phyloP scores from a whole-genome alignment of 352 stramenopile species.

The Albugo candida region DNA sequence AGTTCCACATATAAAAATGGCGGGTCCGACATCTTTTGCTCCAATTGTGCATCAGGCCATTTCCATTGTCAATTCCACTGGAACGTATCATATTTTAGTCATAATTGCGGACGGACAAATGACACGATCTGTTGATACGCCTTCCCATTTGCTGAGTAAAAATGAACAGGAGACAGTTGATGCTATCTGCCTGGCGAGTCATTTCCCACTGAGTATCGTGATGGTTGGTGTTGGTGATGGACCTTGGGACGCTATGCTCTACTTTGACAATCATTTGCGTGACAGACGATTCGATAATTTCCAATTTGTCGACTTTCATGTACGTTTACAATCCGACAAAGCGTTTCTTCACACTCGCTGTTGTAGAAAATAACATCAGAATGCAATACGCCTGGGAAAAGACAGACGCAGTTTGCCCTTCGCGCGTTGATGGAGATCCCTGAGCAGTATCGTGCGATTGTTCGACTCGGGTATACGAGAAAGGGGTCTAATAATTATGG shows the following conservation, averaged over 20 bases:
- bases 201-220: conserved; percentile 61
- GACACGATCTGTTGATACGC: conserved; percentile 64
- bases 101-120: conserved; percentile 79
- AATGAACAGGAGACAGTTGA: conserved; percentile 79
- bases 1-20: conserved; percentile 52
- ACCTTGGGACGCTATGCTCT: conserved; percentile 63
- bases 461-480: conserved; percentile 39
- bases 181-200: conserved; percentile 51
- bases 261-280: conserved; percentile 61
- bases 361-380: conserved; percentile 30
- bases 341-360: background rate
- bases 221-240: conserved; percentile 68
- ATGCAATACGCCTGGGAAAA: conserved; percentile 21
- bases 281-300: conserved; percentile 77
- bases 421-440: conserved; percentile 75
- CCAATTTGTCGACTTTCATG: conserved; percentile 71
- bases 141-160: conserved; percentile 45
- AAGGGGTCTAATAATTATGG: conserved; percentile 23
- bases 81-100: conserved; percentile 71
- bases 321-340: background rate
- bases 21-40: conserved; percentile 67
- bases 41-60: conserved; percentile 73
- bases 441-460: conserved; percentile 62
- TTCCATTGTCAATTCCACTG: conserved; percentile 55
- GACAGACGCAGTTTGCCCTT: conserved; percentile 53